These are phyloP conservation scores for Monosporascus sp. DNA, from an alignment of 2,329 filamentous ascomycete species.

Conservation along the genomic window DNA sequence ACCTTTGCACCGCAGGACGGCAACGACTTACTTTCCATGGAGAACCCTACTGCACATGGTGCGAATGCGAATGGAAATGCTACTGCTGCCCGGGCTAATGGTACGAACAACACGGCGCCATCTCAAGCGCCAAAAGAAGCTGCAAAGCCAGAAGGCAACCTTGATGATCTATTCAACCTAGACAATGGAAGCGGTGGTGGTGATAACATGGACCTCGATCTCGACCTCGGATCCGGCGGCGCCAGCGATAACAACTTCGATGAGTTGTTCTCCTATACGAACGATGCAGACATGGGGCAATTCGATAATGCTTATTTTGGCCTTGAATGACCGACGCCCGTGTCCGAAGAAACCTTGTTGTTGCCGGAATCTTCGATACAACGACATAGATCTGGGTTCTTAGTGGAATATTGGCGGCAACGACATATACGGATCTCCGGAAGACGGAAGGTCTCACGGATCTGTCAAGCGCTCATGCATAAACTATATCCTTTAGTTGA, in stretches of 20 bases:
- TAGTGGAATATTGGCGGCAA: no score
- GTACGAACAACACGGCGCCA: slow-evolving; percentile 4
- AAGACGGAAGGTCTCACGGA: no score
- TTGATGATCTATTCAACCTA: slow-evolving; percentile 46
- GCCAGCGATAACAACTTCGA: slow-evolving; percentile 43
- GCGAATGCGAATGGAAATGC: background rate
- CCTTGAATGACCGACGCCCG: slow-evolving; percentile 16
- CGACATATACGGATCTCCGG: no score
- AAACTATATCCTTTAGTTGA: no score
- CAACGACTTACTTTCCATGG: slow-evolving; percentile 16
- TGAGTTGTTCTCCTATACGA: slow-evolving; percentile 43
- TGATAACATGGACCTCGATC: slow-evolving; percentile 35
- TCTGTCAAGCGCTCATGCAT: no score
- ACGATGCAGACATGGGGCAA: slow-evolving; percentile 40
- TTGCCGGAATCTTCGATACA: no score
- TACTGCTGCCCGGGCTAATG: background rate
- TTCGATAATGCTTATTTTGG: slow-evolving; percentile 46
- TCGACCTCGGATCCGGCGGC: slow-evolving; percentile 32
- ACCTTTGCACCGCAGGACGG: slow-evolving; percentile 32
- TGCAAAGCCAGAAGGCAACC: slow-evolving; percentile 26
- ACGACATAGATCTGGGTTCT: no score
- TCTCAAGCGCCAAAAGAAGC: slow-evolving; percentile 14
- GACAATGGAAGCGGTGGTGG: slow-evolving; percentile 28
- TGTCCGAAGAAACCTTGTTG: no score
- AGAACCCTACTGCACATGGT: slow-evolving; percentile 6